Evolutionary conservation across 208 protist genomes (phyloP).

Genomic region (Naegleria lovaniensis): DNA sequence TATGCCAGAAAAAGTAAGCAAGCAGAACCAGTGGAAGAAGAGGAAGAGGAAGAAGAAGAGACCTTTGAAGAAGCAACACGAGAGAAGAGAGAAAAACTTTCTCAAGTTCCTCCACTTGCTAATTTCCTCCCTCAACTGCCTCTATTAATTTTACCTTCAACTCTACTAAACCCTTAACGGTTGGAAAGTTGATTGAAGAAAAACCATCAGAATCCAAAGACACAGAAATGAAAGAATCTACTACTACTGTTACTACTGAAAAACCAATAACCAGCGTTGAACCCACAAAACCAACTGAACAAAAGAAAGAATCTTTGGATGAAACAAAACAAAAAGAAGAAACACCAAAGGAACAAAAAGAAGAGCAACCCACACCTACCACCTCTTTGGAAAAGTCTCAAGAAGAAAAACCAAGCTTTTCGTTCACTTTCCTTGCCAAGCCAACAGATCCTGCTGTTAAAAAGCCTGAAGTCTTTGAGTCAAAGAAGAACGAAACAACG

Average conservation of each 20-base stretch:
- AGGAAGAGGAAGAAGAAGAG: conserved; percentile 13
- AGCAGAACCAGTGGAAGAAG: neutral
- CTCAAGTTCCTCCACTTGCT: neutral
- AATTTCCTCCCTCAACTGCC: neutral
- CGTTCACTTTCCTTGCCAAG: neutral
- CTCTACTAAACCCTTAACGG: neutral
- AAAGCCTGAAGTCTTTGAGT: neutral
- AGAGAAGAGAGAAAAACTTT: neutral
- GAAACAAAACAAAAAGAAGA: neutral
- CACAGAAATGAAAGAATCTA: neutral
- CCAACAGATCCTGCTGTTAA: neutral
- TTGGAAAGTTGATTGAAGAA: no score
- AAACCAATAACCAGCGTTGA: no score
- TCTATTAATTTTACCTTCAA: neutral
- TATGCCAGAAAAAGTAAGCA: neutral
- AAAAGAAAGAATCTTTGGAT: neutral
- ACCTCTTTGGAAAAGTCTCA: neutral
- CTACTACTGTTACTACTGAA: neutral
- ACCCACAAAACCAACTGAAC: neutral
- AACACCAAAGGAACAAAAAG: neutral
- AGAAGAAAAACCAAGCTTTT: neutral
- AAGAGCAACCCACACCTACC: neutral
- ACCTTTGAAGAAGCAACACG: neutral
- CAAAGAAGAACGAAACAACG: neutral
- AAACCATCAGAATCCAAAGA: neutral